Conservation (phyloP, 164 flowering plant genomes). For the Annona squamosa region DNA sequence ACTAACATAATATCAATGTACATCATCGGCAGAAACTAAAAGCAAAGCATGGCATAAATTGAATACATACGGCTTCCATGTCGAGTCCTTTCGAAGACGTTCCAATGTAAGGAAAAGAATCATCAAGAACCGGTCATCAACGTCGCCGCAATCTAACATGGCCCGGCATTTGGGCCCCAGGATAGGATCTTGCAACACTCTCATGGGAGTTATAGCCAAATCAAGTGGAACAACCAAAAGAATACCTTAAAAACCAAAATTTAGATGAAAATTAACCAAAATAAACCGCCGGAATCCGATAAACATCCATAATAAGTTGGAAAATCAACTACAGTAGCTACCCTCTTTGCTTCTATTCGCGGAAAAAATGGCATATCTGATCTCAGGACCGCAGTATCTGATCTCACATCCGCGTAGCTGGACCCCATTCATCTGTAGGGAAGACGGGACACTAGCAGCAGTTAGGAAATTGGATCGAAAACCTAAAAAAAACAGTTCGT, state of each 20-base stretch:
- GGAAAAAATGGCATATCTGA: constrained; percentile 73
- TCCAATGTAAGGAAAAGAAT: constrained; percentile 71
- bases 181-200: constrained; percentile 80
- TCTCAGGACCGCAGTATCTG: constrained; percentile 55
- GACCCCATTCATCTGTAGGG: constrained; percentile 50
- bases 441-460: background rate
- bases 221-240: constrained; percentile 80
- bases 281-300: no score
- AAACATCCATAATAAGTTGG: background rate
- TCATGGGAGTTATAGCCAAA: constrained; percentile 92
- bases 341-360: constrained; percentile 36
- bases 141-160: constrained; percentile 83
- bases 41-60: background rate
- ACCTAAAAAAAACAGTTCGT: background rate
- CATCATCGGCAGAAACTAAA: background rate
- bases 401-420: constrained; percentile 75
- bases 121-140: constrained; percentile 90
- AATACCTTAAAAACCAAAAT: constrained; percentile 32
- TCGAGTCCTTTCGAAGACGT: constrained; percentile 74
- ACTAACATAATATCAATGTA: background rate
- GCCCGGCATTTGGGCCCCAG: constrained; percentile 80
- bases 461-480: background rate
- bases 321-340: constrained; percentile 6
- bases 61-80: constrained; percentile 88
- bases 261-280: background rate